Evolutionary conservation across 257 asterid species (phyloP), one percentile per base, ranked within the genome.

Genomic region (Rehmannia glutinosa): DNA sequence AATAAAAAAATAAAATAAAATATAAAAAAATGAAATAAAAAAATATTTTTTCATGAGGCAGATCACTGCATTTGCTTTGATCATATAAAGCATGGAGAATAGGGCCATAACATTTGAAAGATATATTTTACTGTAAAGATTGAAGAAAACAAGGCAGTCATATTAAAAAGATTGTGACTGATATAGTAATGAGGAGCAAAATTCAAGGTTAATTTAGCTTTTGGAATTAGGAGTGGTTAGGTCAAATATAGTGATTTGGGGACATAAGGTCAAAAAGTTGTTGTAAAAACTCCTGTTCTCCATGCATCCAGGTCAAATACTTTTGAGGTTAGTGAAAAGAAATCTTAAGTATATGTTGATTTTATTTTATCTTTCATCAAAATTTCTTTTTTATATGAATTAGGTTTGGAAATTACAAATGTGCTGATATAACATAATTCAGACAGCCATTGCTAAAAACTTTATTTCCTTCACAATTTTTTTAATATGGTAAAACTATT

Each of bases 191-290:
- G 55, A 28, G 75, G 80, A 66, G 63, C 73, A 72, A 70, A 70
- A 67, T 59, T 76, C 60, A 78, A 70, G 82, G 81, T 73, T 75
- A 58, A 55, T n/a, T 35, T n/a, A 54, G 43, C 45, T 51, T 64
- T 41, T 52, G 28, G 69, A 28, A 39, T 69, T 43, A 20, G 81
- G 75, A 61, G 75, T 68, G 70, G 83, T 70, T 63, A 78, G 75
- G 80, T 71, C 79, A 70, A 73, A 73, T 60, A 42, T 25, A 27
- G 49, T 62, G 79, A 75, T 72, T 75, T 70, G 72, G 56, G 54
- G 70, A 79, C 64, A 52, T 62, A 57, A 75, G 82, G 88, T 80
- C 91, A 82, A 85, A 85, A 82, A 72, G 87, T 57, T 41, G 62
- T 74, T 65, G 75, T 39, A 36, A 72, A 13, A 50, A 47, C 66